Base-by-base conservation (phyloP, 352 stramenopile species). In the Globisporangium perplexum region DNA sequence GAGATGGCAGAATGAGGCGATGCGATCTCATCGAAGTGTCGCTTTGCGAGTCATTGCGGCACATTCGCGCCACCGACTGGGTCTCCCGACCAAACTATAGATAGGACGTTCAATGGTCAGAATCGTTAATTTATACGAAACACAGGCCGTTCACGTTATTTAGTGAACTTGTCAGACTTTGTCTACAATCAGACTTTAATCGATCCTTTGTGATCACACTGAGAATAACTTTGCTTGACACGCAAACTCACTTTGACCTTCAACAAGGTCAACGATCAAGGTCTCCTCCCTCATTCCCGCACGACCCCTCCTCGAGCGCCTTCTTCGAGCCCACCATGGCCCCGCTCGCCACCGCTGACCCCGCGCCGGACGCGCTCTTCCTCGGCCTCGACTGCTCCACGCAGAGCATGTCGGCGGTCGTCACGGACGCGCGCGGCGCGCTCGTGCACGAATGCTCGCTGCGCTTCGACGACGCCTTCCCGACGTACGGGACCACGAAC, bases 381-480 rank as follows among this genome's bases (percentile, higher is more conserved):
- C 55, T 93, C 20, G 81, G 82, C 1, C 51, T 95, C 14, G 85
- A 95, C 59, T 90, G 85, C 65, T 93, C 80, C 44, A 93, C 85
- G 52, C 85, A 95, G 69, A 93, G 78, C 67, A 87, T 93, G 62
- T 86, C 72, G 6, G 75, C 82, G 1, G 72, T 93, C 12, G 65
- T 93, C 24, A 65, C 84, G 23, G 62, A 85, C 33, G 48, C 41
- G 12, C 26, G 47, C 7, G 68, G 72, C 1, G 45, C 60, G 0
- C 66, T 90, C 26, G 65, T 87, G 15, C 59, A 73, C 48, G 76
- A 86, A 50, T 68, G 57, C 59, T 69, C 71, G n/a, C 72, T 93
- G 47, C 73, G 81, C 58, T 93, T 93, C 48, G 78, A 88, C 41
- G 72, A 82, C 18, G 60, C 58, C 14, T 74, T 93, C n/a, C 68